Evolutionary conservation across 148 eudicot species (phyloP), one percentile per base, ranked within the genome.

Genomic region (Rhododendron griersonianum): DNA sequence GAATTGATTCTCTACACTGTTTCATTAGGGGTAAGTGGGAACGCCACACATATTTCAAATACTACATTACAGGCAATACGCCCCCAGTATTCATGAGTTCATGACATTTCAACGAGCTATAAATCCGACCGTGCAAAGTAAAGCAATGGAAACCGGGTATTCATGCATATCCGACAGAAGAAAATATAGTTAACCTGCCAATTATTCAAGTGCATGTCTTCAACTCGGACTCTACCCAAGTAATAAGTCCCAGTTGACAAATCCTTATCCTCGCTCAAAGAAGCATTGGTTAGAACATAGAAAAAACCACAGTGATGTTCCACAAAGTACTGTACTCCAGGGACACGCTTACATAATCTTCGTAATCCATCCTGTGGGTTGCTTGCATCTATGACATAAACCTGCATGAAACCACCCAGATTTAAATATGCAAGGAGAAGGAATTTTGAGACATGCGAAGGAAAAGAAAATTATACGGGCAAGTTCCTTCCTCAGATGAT

Each of bases 271-370:
- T 87, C 89, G 47, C 74, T 74, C 19, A 75, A 78, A 86, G 94
- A 91, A 89, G 89, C 85, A 90, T 97, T 97, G 45, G 99, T 95
- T 44, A 97, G 93, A 86, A 92, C 90, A 85, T 93, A 97, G 88
- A 95, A 97, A 87, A 89, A 92, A 11, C 96, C 98, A 86, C 65
- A 73, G 85, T 95, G 99, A 88, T 97, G 99, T 87, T 97, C 99
- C 93, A 97, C 67, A 87, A 95, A 97, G 89, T 88, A 94, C 83
- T 92, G 95, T 81, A 97, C 98, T 79, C 92, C 96, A 84, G 94
- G 88, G 59, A 89, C 89, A 86, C 99, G 99, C 86, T 90, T 89
- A 83, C 95, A 93, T 67, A 95, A 87, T 90, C 91, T 93, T 81
- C 85, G 91, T 65, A 94, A 89, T 82, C 92, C 91, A 85, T 86